Conservation (phyloP, 495 filamentous ascomycete genomes). For the Penicillium chermesinum region DNA sequence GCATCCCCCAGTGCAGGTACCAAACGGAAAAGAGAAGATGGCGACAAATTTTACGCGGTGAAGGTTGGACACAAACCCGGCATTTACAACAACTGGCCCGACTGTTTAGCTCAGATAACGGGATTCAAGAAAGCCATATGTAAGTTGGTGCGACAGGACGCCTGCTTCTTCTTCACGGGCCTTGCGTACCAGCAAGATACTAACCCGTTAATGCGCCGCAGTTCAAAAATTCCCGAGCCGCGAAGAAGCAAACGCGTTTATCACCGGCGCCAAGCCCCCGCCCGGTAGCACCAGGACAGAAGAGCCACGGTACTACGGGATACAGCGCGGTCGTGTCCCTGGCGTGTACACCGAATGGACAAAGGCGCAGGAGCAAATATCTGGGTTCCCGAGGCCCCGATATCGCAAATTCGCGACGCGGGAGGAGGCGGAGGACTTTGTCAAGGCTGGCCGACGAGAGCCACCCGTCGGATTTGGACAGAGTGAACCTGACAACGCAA, state of each 20-base stretch:
- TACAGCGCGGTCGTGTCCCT: constrained; percentile 74
- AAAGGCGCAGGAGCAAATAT: constrained; percentile 70
- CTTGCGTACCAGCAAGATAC: neutral
- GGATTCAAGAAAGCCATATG: constrained; percentile 83
- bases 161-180: neutral
- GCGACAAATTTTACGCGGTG: constrained; percentile 83
- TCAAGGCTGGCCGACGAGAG: constrained; percentile 44
- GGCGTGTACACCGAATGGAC: constrained; percentile 89
- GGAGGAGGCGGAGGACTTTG: constrained; percentile 72
- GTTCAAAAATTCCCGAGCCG: constrained; percentile 79
- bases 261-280: constrained; percentile 53
- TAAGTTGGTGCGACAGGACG: constrained; percentile 43
- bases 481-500: constrained; percentile 19
- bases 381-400: constrained; percentile 69
- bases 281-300: constrained; percentile 15
- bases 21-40: constrained; percentile 59
- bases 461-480: constrained; percentile 22
- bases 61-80: constrained; percentile 71
- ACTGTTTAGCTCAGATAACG: constrained; percentile 74
- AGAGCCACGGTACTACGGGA: constrained; percentile 64
- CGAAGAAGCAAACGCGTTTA: constrained; percentile 73
- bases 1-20: constrained; percentile 43
- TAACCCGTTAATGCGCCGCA: constrained; percentile 24
- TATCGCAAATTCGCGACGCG: constrained; percentile 74
- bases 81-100: constrained; percentile 78